A percentile compares a stretch with the other conserved stretches of the same genome.
phyloP scores from a whole-genome alignment of 1,284 basidiomycete species.

The Ganoderma sinense region DNA sequence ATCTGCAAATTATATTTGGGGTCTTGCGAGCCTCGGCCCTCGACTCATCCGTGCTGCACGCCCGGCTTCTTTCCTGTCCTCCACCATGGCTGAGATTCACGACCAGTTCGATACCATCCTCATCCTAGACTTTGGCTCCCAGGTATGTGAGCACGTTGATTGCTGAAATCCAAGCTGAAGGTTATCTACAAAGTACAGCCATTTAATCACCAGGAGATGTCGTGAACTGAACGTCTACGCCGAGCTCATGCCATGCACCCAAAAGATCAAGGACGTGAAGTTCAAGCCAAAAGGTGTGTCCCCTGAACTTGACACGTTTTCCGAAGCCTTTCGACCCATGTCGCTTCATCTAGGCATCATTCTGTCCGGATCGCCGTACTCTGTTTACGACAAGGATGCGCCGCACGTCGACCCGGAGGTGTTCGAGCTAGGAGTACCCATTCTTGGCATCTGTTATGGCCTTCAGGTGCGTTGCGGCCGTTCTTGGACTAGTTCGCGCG shows the following conservation, averaged over 20 bases:
- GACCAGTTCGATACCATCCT: slow-evolving; percentile 97
- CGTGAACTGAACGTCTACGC: slow-evolving; percentile 98
- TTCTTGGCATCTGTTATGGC: slow-evolving; percentile 98
- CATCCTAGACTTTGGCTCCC: slow-evolving; percentile 98
- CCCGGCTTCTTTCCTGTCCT: background rate
- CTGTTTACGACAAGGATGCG: slow-evolving; percentile 93
- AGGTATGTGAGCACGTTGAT: slow-evolving; percentile 58
- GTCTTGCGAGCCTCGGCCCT: slow-evolving; percentile 4
- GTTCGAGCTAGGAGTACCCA: slow-evolving; percentile 91
- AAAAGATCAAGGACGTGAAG: slow-evolving; percentile 87
- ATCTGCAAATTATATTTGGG: slow-evolving; percentile 29
- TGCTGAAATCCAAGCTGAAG: slow-evolving; percentile 16
- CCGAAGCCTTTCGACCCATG: background rate
- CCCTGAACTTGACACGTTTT: too few relatives aligned
- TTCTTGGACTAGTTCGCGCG: background rate
- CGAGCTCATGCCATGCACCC: slow-evolving; percentile 97
- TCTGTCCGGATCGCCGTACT: slow-evolving; percentile 98
- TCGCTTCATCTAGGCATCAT: slow-evolving; percentile 78
- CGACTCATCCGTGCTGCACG: background rate
- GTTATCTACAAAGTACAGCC: slow-evolving; percentile 84
- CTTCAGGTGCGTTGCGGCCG: slow-evolving; percentile 71
- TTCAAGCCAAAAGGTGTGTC: slow-evolving; percentile 95
- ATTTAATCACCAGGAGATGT: slow-evolving; percentile 97
- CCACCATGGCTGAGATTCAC: slow-evolving; percentile 83
- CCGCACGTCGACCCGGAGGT: slow-evolving; percentile 97